A percentile compares a stretch with the other conserved stretches of the same genome.
Conservation (phyloP, 768 basidiomycete species). For the Dioszegia aurantiaca region DNA sequence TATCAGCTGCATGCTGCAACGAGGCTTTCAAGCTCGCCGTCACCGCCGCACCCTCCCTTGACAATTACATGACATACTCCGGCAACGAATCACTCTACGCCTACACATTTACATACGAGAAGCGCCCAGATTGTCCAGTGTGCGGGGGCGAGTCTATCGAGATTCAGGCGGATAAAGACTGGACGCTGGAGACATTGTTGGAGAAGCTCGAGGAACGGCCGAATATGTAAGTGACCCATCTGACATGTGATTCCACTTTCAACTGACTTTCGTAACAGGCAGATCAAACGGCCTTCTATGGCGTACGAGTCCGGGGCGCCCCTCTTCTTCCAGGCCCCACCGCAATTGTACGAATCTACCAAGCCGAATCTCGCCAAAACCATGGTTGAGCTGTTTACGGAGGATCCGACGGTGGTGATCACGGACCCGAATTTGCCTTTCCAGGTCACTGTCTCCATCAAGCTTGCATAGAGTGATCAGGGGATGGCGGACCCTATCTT, state of each 20-base stretch:
- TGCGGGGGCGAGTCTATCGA: slow-evolving; percentile 88
- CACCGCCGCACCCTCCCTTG: slow-evolving; percentile 84
- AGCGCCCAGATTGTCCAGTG: slow-evolving; percentile 88
- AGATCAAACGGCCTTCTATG: slow-evolving; percentile 93
- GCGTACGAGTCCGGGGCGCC: slow-evolving; percentile 64
- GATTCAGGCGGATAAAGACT: slow-evolving; percentile 65
- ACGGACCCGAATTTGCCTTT: slow-evolving; percentile 89
- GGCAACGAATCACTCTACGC: slow-evolving; percentile 96
- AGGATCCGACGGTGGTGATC: slow-evolving; percentile 76
- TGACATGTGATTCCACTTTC: neutral
- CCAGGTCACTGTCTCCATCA: slow-evolving; percentile 59
- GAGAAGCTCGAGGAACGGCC: slow-evolving; percentile 82
- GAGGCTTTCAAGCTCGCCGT: slow-evolving; percentile 99
- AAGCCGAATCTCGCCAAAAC: slow-evolving; percentile 86
- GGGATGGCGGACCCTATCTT: no score
- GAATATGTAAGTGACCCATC: slow-evolving; percentile 68
- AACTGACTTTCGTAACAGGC: slow-evolving; percentile 62
- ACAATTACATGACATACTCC: slow-evolving; percentile 91
- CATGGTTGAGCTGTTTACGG: slow-evolving; percentile 70
- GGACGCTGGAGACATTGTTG: slow-evolving; percentile 81
- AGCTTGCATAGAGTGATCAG: slow-evolving; percentile 31
- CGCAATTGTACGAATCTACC: slow-evolving; percentile 81
- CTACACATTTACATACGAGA: slow-evolving; percentile 94
- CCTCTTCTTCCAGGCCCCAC: slow-evolving; percentile 90
- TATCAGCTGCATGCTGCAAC: slow-evolving; percentile 87